Percentiles rank a stretch among this genome's conserved stretches.
These are phyloP conservation scores for Selaginella tamariscina DNA, from an alignment of 75 land plant genomes.

Conservation along the genomic window DNA sequence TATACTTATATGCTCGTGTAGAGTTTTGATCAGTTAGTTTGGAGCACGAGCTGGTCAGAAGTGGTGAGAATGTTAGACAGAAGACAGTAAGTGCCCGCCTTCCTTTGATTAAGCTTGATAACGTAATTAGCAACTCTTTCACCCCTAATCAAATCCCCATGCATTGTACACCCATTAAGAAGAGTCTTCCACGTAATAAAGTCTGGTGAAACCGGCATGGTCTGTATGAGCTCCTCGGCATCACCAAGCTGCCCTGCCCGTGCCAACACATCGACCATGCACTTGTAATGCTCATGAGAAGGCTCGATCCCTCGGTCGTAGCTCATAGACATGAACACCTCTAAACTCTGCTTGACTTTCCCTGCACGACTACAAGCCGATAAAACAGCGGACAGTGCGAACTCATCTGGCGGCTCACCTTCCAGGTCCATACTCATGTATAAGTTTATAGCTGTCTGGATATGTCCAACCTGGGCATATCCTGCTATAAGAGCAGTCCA, in stretches of 20 bases:
- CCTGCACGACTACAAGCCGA: slow-evolving; percentile 3
- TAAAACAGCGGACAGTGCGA: background rate
- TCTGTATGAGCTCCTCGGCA: background rate
- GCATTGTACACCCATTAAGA: background rate
- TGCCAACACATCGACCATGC: slow-evolving; percentile 8
- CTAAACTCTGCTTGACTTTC: background rate
- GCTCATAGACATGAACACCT: background rate
- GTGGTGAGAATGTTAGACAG: background rate
- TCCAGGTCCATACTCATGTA: background rate
- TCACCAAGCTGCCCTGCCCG: background rate
- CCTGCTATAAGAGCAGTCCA: background rate
- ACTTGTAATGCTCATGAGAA: background rate
- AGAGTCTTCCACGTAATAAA: background rate
- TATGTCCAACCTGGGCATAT: background rate
- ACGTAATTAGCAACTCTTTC: background rate
- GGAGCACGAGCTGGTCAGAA: no score
- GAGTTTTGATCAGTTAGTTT: no score
- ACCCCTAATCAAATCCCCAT: background rate
- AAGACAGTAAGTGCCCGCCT: background rate
- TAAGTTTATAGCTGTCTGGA: background rate
- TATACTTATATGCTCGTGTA: no score
- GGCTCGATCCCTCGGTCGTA: background rate
- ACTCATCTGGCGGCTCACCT: background rate
- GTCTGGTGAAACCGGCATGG: background rate
- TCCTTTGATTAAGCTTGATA: background rate